Evolutionary conservation across 352 stramenopile species (phyloP).

Genomic region (Proteromonas lacertae): DNA sequence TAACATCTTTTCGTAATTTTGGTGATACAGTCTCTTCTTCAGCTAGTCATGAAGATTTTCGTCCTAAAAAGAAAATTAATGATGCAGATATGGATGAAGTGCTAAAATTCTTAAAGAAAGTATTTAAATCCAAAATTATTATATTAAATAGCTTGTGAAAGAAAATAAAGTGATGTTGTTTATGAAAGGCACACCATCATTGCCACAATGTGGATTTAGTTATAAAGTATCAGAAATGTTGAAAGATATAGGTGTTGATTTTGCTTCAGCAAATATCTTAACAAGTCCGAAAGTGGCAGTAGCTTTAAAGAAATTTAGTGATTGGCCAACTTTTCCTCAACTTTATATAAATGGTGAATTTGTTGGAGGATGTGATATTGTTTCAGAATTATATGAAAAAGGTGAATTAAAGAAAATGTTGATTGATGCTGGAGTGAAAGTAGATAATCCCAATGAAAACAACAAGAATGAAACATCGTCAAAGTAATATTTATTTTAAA

Average conservation of each 20-base stretch:
- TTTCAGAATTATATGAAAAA: slow-evolving; percentile 63
- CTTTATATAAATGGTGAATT: slow-evolving; percentile 97
- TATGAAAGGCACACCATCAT: slow-evolving; percentile 93
- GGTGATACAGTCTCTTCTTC: no score
- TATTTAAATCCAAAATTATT: no score
- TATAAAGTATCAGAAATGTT: slow-evolving; percentile 64
- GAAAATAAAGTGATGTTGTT: slow-evolving; percentile 99
- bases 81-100: no score
- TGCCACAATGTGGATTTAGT: slow-evolving; percentile 79
- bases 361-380: slow-evolving; percentile 91
- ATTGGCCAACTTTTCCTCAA: slow-evolving; percentile 34
- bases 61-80: neutral
- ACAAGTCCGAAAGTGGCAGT: slow-evolving; percentile 84
- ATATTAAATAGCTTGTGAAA: no score
- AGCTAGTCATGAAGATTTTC: slow-evolving; percentile 2
- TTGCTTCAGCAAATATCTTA: slow-evolving; percentile 87
- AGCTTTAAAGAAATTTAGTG: slow-evolving; percentile 85
- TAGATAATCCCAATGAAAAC: no score
- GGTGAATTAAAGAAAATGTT: slow-evolving; percentile 53
- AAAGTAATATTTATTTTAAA: no score
- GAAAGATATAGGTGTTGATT: slow-evolving; percentile 38
- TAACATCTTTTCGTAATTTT: no score
- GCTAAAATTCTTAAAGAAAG: no score
- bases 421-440: slow-evolving; percentile 10
- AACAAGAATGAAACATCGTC: no score